phyloP scores from a whole-genome alignment of 352 stramenopile genomes.

The Phytopythium ostracodes region DNA sequence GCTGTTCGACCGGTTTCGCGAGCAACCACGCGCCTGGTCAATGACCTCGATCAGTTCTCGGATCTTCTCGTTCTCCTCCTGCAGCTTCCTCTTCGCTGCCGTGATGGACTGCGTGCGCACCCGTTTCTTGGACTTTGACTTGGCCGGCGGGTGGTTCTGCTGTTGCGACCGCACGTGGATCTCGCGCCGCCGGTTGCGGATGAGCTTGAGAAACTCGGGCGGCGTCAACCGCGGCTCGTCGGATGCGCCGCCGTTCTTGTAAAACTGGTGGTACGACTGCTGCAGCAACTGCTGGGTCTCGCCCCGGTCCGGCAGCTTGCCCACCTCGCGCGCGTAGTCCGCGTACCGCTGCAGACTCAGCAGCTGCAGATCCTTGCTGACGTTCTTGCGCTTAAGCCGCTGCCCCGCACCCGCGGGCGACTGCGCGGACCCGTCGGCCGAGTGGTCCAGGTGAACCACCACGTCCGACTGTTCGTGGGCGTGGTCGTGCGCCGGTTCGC shows the following conservation, averaged over 20 bases:
- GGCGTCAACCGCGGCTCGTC: constrained; percentile 49
- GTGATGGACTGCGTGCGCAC: background rate
- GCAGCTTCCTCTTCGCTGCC: constrained; percentile 39
- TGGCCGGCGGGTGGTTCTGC: background rate
- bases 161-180: constrained; percentile 35
- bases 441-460: background rate
- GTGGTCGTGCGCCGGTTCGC: background rate
- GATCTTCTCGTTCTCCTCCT: constrained; percentile 54
- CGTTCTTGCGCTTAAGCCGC: constrained; percentile 62
- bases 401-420: constrained; percentile 6
- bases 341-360: constrained; percentile 57
- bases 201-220: constrained; percentile 64
- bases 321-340: constrained; percentile 26
- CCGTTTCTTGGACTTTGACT: background rate
- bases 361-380: constrained; percentile 65
- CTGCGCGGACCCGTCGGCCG: background rate
- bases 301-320: constrained; percentile 36
- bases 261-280: constrained; percentile 49
- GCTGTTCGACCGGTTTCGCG: background rate
- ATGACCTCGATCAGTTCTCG: constrained; percentile 59
- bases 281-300: constrained; percentile 48
- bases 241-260: constrained; percentile 37
- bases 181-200: constrained; percentile 61
- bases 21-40: constrained; percentile 22
- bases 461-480: background rate